These are phyloP conservation scores for Polymyxa betae DNA, from an alignment of 208 protist species.

Conservation along the genomic window DNA sequence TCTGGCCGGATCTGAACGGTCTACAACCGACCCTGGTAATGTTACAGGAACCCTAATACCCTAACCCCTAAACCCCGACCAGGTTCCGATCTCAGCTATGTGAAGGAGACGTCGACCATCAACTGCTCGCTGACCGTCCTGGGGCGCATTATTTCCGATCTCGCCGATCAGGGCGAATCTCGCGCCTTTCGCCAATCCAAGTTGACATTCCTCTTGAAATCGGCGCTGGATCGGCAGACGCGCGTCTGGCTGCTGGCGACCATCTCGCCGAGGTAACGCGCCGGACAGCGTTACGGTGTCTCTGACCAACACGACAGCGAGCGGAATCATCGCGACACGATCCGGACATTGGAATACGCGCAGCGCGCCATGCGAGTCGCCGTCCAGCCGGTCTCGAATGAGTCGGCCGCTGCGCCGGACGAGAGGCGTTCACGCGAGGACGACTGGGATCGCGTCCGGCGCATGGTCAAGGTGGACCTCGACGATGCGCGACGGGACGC, in stretches of 20 bases:
- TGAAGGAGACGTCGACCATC: not conserved
- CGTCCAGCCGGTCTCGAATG: not conserved
- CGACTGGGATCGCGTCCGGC: conserved; percentile 19
- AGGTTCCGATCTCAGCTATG: not conserved
- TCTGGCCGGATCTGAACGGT: not conserved
- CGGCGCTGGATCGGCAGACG: not conserved
- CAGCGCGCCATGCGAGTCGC: not conserved
- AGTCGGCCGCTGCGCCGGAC: not conserved
- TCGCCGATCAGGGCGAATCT: not conserved
- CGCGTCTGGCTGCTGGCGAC: not conserved
- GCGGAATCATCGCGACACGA: not conserved
- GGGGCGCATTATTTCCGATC: not conserved
- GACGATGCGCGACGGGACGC: not conserved
- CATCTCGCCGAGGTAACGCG: not conserved
- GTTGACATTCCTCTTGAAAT: conserved; percentile 30
- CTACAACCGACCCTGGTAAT: not conserved
- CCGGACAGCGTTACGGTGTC: not conserved
- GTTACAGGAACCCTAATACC: too few relatives aligned
- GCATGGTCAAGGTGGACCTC: not conserved
- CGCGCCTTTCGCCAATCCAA: not conserved
- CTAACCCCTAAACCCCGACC: too few relatives aligned
- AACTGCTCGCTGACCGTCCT: conserved; percentile 46
- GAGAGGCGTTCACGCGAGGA: not conserved
- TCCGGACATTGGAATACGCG: conserved; percentile 25
- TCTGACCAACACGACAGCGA: not conserved